Conservation (phyloP, 441 rosid species). For the Dalechampia spathulata region DNA sequence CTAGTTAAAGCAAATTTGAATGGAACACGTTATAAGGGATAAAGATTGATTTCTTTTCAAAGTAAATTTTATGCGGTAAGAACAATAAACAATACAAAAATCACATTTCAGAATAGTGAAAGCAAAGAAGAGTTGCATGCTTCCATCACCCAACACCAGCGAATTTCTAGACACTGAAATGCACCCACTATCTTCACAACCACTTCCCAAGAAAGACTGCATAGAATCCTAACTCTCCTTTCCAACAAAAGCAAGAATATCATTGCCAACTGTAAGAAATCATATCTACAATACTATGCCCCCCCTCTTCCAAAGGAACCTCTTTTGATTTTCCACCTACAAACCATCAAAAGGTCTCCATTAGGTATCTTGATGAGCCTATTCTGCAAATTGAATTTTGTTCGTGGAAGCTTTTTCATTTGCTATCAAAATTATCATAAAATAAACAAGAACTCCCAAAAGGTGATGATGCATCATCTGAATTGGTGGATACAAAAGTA, state of each 20-base stretch:
- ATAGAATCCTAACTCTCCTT: neutral
- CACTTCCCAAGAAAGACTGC: slow-evolving; percentile 9
- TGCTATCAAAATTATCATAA: neutral
- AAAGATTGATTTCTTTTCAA: neutral
- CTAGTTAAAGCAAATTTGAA: too few relatives aligned
- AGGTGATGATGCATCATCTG: neutral
- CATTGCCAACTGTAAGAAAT: neutral
- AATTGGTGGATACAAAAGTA: neutral
- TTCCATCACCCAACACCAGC: neutral
- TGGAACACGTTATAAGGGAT: neutral
- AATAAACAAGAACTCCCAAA: neutral
- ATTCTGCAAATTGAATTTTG: neutral
- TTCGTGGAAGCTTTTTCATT: neutral
- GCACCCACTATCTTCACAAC: neutral
- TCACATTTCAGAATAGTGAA: neutral
- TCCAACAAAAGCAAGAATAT: neutral
- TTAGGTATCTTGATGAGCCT: neutral
- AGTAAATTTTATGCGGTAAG: neutral
- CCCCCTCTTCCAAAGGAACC: slow-evolving; percentile 1
- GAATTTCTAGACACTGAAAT: neutral
- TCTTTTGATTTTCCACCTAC: neutral
- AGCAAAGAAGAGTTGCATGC: neutral
- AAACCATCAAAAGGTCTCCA: slow-evolving; percentile 9
- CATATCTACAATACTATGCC: neutral
- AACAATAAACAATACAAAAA: neutral